Base-by-base conservation (phyloP, 75 land plant genomes). In the Pseudotsuga menziesii region DNA sequence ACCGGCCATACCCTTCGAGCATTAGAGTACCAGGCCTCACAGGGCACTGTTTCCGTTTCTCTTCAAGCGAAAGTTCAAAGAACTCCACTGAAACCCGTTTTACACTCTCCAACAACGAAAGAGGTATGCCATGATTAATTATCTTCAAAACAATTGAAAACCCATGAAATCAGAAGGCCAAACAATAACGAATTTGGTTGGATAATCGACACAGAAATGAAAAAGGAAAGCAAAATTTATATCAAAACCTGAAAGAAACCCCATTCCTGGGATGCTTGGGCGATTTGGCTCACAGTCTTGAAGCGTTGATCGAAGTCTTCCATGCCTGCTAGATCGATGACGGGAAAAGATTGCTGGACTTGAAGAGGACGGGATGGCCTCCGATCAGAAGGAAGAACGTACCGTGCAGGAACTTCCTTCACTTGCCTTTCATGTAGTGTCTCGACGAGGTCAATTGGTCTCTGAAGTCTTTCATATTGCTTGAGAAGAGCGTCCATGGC, bases 371-470 rank as follows among this genome's bases (percentile, higher is more conserved):
- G 29, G 19, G 23, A 14, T 23, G 75, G 57, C 57, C 75, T 22
- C 19, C 25, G 58, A 55, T 73, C 57, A 13, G 23, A 73, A 22
- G 75, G 75, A 48, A 52, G 58, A 2, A 73, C 14, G 23, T 52
- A 73, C 2, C 75, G 57, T 15, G 57, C 27, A 22, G 75, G 75
- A 2, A 73, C 75, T 16, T 73, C 75, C 22, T 48, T 25, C 14
- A 26, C 3, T 15, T 55, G 32, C 13, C 19, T 9, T 8, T 52
- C 75, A 48, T 48, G 57, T 6, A 73, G 57, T 3, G 32, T 55
- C 22, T 73, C 27, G 4, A 73, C 75, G 39, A 73, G 75, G 52
- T 73, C 75, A 6, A 73, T 73, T 55, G 75, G 75, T 41, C 44
- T 67, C 44, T 67, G 71, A 19, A 67, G 44, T 67, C 71, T 67